Percentiles rank a stretch among this genome's conserved stretches.
These are phyloP conservation scores for Sporothrix dimorphospora DNA, from an alignment of 2,329 filamentous ascomycete genomes.

Conservation along the genomic window DNA sequence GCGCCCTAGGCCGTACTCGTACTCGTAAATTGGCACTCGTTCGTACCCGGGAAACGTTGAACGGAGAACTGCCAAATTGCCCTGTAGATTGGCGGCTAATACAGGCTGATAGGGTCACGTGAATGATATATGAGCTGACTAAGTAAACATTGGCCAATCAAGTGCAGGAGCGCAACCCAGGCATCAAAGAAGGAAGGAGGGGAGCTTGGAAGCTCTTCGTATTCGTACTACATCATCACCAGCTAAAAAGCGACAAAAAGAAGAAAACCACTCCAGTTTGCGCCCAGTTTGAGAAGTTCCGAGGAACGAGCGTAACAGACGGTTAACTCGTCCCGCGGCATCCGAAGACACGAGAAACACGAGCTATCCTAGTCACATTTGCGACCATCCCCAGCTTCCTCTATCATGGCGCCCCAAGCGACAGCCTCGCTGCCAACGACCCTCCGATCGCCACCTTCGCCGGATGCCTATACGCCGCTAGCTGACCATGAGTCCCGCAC, in stretches of 20 bases:
- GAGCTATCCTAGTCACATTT: background rate
- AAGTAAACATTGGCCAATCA: background rate
- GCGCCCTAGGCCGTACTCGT: slow-evolving; percentile 19
- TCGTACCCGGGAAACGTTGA: slow-evolving; percentile 14
- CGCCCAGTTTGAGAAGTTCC: background rate
- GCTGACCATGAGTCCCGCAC: slow-evolving; percentile 73
- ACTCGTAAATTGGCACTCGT: slow-evolving; percentile 15
- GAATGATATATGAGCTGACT: background rate
- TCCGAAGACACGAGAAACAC: background rate
- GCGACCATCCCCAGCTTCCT: background rate
- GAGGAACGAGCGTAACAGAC: background rate
- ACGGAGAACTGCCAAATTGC: slow-evolving; percentile 1
- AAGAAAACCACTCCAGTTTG: background rate
- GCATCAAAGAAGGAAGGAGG: slow-evolving; percentile 13
- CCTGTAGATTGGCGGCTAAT: slow-evolving; percentile 1
- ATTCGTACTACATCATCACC: background rate
- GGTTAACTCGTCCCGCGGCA: background rate
- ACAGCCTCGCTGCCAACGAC: slow-evolving; percentile 48
- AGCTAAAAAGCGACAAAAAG: background rate
- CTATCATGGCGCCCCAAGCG: slow-evolving; percentile 25
- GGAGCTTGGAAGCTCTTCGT: slow-evolving; percentile 11
- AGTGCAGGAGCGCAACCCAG: background rate
- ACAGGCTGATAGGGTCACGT: background rate
- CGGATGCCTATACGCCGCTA: slow-evolving; percentile 65
- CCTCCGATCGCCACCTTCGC: slow-evolving; percentile 59